Evolutionary conservation across 179 eudicot species (phyloP).

Genomic region (Beta lomatogona): DNA sequence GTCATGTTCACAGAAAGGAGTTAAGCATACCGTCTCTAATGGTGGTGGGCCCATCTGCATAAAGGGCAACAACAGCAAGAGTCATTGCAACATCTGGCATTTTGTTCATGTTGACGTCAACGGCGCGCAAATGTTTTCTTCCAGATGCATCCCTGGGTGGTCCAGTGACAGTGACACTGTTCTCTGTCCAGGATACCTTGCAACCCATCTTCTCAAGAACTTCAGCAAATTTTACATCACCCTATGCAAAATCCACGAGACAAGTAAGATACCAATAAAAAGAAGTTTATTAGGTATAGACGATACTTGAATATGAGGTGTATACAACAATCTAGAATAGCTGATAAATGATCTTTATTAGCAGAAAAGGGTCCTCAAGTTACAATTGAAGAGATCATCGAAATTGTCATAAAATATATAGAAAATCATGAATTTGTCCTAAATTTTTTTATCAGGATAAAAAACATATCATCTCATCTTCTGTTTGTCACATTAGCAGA

Average conservation of each 20-base stretch:
- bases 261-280: slow-evolving; percentile 1
- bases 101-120: slow-evolving; percentile 99
- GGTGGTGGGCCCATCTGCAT: slow-evolving; percentile 91
- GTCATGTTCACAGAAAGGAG: slow-evolving; percentile 14
- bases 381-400: background rate
- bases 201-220: slow-evolving; percentile 99
- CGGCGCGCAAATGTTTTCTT: slow-evolving; percentile 71
- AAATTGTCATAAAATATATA: background rate
- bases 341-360: background rate
- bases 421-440: background rate
- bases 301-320: background rate
- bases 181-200: slow-evolving; percentile 94
- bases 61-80: slow-evolving; percentile 94
- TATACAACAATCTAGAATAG: background rate
- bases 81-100: slow-evolving; percentile 99
- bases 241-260: slow-evolving; percentile 41
- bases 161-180: slow-evolving; percentile 89
- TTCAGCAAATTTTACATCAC: slow-evolving; percentile 96
- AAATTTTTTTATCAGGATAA: background rate
- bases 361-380: background rate
- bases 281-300: background rate
- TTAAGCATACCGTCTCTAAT: slow-evolving; percentile 85
- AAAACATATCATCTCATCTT: no score
- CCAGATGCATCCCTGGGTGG: slow-evolving; percentile 77
- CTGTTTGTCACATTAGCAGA: background rate